Evolutionary conservation across 148 eudicot genomes (phyloP), one percentile per base, ranked within the genome.

Genomic region (Agrostemma githago): DNA sequence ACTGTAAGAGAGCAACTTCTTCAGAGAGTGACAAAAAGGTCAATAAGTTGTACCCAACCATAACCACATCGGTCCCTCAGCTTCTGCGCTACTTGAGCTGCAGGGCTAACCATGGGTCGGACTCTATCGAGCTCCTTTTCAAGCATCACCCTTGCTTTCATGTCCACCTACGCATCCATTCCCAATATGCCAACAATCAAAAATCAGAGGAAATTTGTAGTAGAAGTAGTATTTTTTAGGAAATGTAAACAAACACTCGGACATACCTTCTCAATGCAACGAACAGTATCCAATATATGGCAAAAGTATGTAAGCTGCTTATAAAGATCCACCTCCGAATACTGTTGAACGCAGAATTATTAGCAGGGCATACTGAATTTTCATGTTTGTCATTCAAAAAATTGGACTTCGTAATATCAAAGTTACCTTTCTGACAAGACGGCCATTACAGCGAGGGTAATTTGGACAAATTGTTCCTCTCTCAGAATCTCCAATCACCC

Each of bases 401-500:
- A 14, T 4, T 5, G 34, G 1, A 26, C 34, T 26, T 26, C 34
- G 21, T n/a, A 6, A 4, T 34, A 3, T 16, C 14, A 3, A 17
- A 43, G 40, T 70, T 77, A 96, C 99, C 99, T 96, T 83, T 88
- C 95, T 89, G 17, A 88, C 77, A 37, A 96, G 92, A 74, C 79
- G 94, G 48, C 99, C 99, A 71, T 83, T 92, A 72, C 99, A 95
- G 39, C 80, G 89, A 63, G 99, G 99, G 67, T 96, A 96, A 70
- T 92, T 92, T 72, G 97, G 97, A 85, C 99, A 96, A 65, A 87
- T 75, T 19, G 97, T 90, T 82, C 99, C 99, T 86, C 90, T 84
- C 78, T 92, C 96, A n/a, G 92, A 88, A 74, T 96, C 97, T 44
- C 99, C 99, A 59, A 92, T 16, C 59, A 84, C 94, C 63, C 95